These are phyloP conservation scores for Fusarium circinatum DNA, from an alignment of 2,329 filamentous ascomycete genomes.

Conservation along the genomic window DNA sequence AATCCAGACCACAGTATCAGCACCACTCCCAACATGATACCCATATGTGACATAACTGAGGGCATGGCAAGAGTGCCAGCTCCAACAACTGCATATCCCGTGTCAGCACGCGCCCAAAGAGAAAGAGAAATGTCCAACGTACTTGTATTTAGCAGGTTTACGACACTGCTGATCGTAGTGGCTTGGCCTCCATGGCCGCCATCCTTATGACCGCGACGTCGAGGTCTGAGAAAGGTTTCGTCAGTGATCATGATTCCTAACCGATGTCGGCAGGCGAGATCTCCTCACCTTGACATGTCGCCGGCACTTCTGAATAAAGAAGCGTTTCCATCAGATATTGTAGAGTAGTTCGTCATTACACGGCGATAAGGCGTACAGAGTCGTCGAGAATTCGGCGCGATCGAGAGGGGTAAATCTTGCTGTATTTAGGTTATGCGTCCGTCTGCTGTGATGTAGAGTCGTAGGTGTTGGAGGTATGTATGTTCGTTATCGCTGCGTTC, in stretches of 20 bases:
- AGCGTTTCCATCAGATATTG: constrained; percentile 61
- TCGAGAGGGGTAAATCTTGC: constrained; percentile 1
- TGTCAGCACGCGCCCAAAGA: constrained; percentile 32
- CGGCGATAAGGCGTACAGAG: constrained; percentile 3
- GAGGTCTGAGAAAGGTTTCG: constrained; percentile 53
- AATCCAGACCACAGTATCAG: constrained; percentile 92
- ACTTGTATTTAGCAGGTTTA: constrained; percentile 98
- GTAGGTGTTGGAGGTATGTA: constrained; percentile 8
- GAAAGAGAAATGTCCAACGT: constrained; percentile 46
- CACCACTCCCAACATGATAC: constrained; percentile 83
- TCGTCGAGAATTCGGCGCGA: constrained; percentile 10
- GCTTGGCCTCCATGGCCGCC: constrained; percentile 77
- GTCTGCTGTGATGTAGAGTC: not conserved
- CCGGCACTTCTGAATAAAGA: constrained; percentile 52
- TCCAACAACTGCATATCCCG: constrained; percentile 75
- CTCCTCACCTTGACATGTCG: constrained; percentile 61
- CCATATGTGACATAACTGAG: constrained; percentile 95
- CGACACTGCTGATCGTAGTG: constrained; percentile 88
- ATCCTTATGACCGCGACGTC: constrained; percentile 75
- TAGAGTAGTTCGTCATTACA: constrained; percentile 66
- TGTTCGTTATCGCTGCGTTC: constrained; percentile 34
- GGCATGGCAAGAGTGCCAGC: constrained; percentile 96
- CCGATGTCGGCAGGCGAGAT: constrained; percentile 16
- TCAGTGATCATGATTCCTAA: constrained; percentile 21
- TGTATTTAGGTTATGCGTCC: not conserved